phyloP scores from a whole-genome alignment of 148 eudicot species.

The Rhododendron griersonianum region DNA sequence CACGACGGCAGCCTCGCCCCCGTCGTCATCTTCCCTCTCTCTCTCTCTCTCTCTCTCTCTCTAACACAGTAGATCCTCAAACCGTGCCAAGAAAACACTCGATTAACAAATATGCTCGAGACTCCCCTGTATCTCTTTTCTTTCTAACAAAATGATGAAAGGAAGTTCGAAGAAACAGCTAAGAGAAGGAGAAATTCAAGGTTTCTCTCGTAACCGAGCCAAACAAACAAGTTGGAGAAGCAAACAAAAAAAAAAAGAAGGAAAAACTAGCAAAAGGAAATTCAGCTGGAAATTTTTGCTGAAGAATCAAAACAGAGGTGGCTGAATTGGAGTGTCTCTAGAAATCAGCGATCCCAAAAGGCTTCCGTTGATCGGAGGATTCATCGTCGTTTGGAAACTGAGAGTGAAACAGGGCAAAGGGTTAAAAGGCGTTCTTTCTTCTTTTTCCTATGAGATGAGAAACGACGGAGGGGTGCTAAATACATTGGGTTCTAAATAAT shows the following conservation, averaged over 20 bases:
- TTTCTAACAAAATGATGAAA: too few species aligned
- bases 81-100: not conserved
- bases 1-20: slow-evolving; percentile 49
- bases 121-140: not conserved
- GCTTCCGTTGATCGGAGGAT: not conserved
- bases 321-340: not conserved
- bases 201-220: not conserved
- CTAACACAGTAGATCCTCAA: not conserved
- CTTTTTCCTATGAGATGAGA: not conserved
- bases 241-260: too few species aligned
- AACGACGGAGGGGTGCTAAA: not conserved
- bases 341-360: not conserved
- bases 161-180: not conserved
- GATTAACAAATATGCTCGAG: not conserved
- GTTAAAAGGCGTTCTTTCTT: not conserved
- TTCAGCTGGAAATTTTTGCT: not conserved
- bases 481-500: not conserved
- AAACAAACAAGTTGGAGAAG: not conserved
- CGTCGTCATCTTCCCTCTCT: slow-evolving; percentile 21
- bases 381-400: not conserved
- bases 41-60: not conserved
- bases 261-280: too few species aligned
- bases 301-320: not conserved
- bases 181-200: not conserved
- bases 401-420: not conserved